Base-by-base conservation (phyloP, 2,329 filamentous ascomycete species). In the Ophidiomyces ophidiicola region DNA sequence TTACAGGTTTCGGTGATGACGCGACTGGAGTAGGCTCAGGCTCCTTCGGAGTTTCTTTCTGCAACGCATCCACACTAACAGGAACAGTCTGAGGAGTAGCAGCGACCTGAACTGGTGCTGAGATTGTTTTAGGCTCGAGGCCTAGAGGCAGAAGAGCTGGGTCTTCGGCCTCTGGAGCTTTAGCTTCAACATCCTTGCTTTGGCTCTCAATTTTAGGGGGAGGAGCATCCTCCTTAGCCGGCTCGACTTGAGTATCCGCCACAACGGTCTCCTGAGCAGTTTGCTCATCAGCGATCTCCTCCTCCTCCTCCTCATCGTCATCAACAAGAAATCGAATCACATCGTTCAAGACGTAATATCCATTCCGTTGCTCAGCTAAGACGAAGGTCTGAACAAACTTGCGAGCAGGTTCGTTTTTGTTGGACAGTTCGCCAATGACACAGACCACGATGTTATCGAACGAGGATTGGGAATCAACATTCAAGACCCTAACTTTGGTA, bases 371-470 rank as follows among this genome's bases (percentile, higher is more conserved):
- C 62, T 88, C 79, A 34, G 90, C 90, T 46, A 98, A 82, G 46
- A 98, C 84, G 53, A 98, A 98, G 37, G 88, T 96, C 71, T 98
- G 90, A 28, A 87, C 82, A 57, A 98, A 98, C 63, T 94, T 94
- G 70, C 83, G 87, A 55, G 88, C 84, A 43, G 90, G 83, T 48
- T 80, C 79, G 34, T 76, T 78, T 64, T 92, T 92, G 75, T 93
- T 94, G 54, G 87, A 94, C 54, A 90, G 92, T 66, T 96, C 88
- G 49, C 90, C 90, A 57, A 98, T 94, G 53, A 96, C 90, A 63
- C 94, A 87, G 55, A 98, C 92, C 53, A 98, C 79, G 51, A 98
- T 96, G 67, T 87, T 92, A 46, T 87, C 78, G 60, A 79, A 82
- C 6, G 88, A 94, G 46, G 81, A 80, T 66, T 98, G 88, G 12